These are phyloP conservation scores for Aspergillus incahuasiensis DNA, from an alignment of 495 filamentous ascomycete species.

Conservation along the genomic window DNA sequence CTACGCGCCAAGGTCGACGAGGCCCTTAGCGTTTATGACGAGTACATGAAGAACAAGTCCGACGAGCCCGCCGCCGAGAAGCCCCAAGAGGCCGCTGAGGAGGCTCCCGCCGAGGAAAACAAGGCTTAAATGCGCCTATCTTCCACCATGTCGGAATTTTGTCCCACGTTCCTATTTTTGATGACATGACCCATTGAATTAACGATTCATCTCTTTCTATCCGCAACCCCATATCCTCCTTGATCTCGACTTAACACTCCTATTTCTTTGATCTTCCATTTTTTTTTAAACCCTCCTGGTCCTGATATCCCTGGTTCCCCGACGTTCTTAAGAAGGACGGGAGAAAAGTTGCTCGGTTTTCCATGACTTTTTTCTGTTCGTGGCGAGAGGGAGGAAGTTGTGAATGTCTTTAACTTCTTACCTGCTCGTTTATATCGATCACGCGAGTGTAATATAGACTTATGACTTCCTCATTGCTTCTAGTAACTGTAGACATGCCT, in stretches of 20 bases:
- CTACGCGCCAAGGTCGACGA: slow-evolving; percentile 94
- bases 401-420: slow-evolving; percentile 33
- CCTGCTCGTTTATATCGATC: slow-evolving; percentile 21
- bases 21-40: slow-evolving; percentile 93
- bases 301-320: slow-evolving; percentile 49
- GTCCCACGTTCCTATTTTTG: slow-evolving; percentile 38
- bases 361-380: slow-evolving; percentile 21
- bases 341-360: slow-evolving; percentile 26
- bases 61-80: slow-evolving; percentile 36
- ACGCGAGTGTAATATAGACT: slow-evolving; percentile 39
- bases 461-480: slow-evolving; percentile 32
- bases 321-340: slow-evolving; percentile 38
- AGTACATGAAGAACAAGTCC: slow-evolving; percentile 83
- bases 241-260: slow-evolving; percentile 14
- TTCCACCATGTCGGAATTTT: slow-evolving; percentile 28
- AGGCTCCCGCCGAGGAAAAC: slow-evolving; percentile 42
- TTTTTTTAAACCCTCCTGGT: slow-evolving; percentile 28
- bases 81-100: slow-evolving; percentile 43
- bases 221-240: slow-evolving; percentile 23
- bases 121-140: slow-evolving; percentile 34
- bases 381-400: slow-evolving; percentile 28
- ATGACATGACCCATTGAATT: slow-evolving; percentile 37
- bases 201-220: slow-evolving; percentile 26
- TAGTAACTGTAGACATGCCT: not conserved
- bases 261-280: slow-evolving; percentile 14